Conservation (phyloP, 306 rosid species). For the Acacia melanoxylon region DNA sequence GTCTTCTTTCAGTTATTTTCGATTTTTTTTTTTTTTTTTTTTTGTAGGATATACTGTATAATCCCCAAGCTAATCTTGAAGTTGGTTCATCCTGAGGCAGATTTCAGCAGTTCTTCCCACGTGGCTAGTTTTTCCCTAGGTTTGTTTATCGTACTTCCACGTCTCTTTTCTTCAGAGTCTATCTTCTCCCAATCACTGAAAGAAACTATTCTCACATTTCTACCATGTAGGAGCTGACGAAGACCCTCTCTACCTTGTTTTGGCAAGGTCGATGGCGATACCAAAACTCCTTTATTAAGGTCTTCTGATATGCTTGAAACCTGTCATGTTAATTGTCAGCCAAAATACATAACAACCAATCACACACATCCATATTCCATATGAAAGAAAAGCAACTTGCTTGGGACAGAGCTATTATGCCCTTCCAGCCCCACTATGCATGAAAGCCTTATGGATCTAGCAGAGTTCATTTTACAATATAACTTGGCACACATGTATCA, state of each 20-base stretch:
- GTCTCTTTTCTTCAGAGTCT: constrained; percentile 71
- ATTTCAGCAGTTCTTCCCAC: constrained; percentile 64
- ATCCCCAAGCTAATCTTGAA: constrained; percentile 29
- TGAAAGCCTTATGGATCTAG: neutral
- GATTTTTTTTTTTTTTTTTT: neutral
- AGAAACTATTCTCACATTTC: constrained; percentile 56
- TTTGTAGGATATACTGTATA: neutral
- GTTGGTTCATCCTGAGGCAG: constrained; percentile 38
- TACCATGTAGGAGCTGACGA: constrained; percentile 52
- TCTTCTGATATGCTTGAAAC: constrained; percentile 81
- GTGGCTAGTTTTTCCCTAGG: constrained; percentile 74
- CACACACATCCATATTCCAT: constrained; percentile 1
- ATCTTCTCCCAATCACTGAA: constrained; percentile 77
- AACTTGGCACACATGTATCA: constrained; percentile 9
- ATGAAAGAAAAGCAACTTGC: neutral
- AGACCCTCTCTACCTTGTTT: constrained; percentile 82
- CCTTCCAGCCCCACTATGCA: neutral
- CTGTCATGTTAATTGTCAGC: constrained; percentile 46
- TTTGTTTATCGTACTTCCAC: constrained; percentile 60
- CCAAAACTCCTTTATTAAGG: constrained; percentile 50
- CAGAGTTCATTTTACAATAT: constrained; percentile 19
- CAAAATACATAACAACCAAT: constrained; percentile 17
- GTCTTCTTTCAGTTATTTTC: constrained; percentile 9
- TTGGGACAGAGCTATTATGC: neutral
- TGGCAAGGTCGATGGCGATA: constrained; percentile 32